phyloP scores from a whole-genome alignment of 2,329 filamentous ascomycete species.

The Aspergillus neoniger region DNA sequence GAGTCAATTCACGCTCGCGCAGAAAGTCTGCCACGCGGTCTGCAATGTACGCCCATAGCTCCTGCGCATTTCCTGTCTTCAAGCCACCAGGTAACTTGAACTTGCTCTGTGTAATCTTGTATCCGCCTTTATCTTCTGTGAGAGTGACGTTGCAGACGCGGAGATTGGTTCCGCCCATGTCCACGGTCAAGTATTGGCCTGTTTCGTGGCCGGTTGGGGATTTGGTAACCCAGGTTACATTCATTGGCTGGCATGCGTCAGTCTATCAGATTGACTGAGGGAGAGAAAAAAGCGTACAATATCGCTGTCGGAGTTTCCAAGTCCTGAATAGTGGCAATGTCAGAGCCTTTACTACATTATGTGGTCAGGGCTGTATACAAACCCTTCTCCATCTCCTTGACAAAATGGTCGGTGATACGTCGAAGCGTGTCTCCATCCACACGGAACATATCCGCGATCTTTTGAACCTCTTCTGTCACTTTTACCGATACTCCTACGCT shows the following conservation, averaged over 20 bases:
- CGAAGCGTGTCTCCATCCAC: slow-evolving; percentile 74
- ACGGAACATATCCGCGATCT: slow-evolving; percentile 58
- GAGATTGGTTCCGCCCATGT: slow-evolving; percentile 89
- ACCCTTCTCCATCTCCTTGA: slow-evolving; percentile 68
- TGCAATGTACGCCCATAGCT: slow-evolving; percentile 85
- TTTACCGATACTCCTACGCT: neutral
- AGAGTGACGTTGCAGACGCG: slow-evolving; percentile 84
- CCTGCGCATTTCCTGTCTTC: slow-evolving; percentile 73
- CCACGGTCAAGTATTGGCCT: slow-evolving; percentile 77
- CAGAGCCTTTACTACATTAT: too few relatives aligned
- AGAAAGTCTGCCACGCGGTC: slow-evolving; percentile 80
- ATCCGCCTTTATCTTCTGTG: slow-evolving; percentile 75
- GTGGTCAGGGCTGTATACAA: neutral
- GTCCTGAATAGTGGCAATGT: neutral
- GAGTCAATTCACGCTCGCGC: slow-evolving; percentile 63
- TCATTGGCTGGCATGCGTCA: slow-evolving; percentile 64
- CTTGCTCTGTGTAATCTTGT: slow-evolving; percentile 83
- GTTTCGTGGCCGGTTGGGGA: slow-evolving; percentile 77
- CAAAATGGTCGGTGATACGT: slow-evolving; percentile 81
- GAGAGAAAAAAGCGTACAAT: neutral
- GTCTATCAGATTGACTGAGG: neutral
- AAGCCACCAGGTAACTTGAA: slow-evolving; percentile 82
- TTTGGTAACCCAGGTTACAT: slow-evolving; percentile 85
- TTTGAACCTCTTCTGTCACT: neutral
- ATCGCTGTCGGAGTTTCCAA: neutral